Conservation (phyloP, 1,284 basidiomycete genomes). For the Tilletia horrida region DNA sequence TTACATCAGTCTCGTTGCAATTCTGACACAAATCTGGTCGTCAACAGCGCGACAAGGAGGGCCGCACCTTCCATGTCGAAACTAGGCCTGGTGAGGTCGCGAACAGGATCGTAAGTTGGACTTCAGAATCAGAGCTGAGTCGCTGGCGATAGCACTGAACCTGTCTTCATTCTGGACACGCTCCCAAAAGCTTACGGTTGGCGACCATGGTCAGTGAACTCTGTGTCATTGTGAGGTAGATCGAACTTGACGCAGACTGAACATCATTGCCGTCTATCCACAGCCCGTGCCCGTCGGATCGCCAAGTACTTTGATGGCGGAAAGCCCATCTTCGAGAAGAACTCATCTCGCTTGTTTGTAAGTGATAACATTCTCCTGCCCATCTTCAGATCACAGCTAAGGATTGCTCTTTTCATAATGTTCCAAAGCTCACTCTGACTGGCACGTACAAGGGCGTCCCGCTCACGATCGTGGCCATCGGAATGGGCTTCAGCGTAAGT, state of each 20-base stretch:
- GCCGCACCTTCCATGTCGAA: constrained; percentile 38
- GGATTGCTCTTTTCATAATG: background rate
- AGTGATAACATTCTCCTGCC: background rate
- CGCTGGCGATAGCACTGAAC: background rate
- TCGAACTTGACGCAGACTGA: too few species aligned
- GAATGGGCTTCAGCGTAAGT: constrained; percentile 64
- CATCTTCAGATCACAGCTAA: background rate
- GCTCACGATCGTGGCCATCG: constrained; percentile 72
- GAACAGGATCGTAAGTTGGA: constrained; percentile 63
- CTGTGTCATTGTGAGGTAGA: too few species aligned
- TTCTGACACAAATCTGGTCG: background rate
- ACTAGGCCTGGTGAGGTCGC: constrained; percentile 60
- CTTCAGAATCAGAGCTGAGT: too few species aligned
- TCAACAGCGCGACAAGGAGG: constrained; percentile 34
- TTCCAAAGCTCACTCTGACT: constrained; percentile 65
- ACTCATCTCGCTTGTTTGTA: constrained; percentile 70
- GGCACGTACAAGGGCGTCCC: constrained; percentile 69
- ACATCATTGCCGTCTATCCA: background rate
- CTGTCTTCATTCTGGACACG: too few species aligned
- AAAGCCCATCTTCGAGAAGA: constrained; percentile 61
- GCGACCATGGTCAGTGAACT: constrained; percentile 60
- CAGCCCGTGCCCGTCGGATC: constrained; percentile 64
- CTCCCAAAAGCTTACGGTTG: constrained; percentile 63
- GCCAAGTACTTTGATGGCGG: constrained; percentile 64
- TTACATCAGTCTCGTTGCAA: background rate